Conservation (phyloP, 352 stramenopile species). For the Pythium folliculosum region DNA sequence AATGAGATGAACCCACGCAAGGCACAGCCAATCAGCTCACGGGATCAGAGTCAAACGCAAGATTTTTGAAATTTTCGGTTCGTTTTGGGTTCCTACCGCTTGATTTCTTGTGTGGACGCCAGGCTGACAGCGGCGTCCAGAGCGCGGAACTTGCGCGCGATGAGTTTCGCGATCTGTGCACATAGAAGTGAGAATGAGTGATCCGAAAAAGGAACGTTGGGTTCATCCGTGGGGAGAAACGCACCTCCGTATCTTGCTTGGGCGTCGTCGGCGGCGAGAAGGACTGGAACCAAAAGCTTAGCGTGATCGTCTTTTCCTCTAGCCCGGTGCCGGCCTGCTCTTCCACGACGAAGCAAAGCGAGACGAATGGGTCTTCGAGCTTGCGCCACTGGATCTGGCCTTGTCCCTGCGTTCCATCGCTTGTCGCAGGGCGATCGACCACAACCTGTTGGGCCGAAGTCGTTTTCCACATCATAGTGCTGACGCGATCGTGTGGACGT, state of each 20-base stretch:
- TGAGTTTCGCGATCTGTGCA: constrained; percentile 22
- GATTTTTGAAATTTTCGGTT: background rate
- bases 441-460: constrained; percentile 33
- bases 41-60: background rate
- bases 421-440: constrained; percentile 6
- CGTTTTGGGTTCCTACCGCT: background rate
- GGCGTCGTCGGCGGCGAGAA: constrained; percentile 21
- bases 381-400: constrained; percentile 29
- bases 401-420: background rate
- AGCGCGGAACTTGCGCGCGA: constrained; percentile 10
- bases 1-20: background rate
- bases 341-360: constrained; percentile 39
- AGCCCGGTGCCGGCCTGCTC: background rate
- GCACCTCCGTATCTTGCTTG: constrained; percentile 17
- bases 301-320: constrained; percentile 1
- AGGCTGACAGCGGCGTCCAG: constrained; percentile 4
- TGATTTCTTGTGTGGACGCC: too few relatives aligned
- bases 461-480: constrained; percentile 45
- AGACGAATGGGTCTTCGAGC: constrained; percentile 39
- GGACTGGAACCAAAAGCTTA: constrained; percentile 41
- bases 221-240: background rate
- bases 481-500: constrained; percentile 11
- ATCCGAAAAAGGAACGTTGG: background rate
- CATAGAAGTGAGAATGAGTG: constrained; percentile 4
- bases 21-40: background rate